phyloP scores from a whole-genome alignment of 441 rosid species.

The Metrosideros polymorpha region DNA sequence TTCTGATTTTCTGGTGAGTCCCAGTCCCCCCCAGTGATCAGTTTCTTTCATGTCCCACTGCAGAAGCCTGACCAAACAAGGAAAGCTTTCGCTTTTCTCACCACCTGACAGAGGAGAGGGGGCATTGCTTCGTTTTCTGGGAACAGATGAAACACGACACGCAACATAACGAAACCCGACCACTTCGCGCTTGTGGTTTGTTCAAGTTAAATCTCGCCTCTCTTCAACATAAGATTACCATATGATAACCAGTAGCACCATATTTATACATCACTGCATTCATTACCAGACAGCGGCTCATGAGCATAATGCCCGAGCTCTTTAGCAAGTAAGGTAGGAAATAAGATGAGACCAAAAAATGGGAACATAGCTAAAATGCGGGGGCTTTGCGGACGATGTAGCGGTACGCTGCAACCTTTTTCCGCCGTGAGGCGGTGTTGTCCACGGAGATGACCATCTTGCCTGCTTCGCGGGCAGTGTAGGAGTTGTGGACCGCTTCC shows the following conservation, averaged over 20 bases:
- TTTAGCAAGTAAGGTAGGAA: not conserved
- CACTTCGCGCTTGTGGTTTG: not conserved
- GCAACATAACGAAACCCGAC: not conserved
- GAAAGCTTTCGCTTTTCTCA: not conserved
- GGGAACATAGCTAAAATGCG: not conserved
- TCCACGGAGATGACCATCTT: slow-evolving; percentile 86
- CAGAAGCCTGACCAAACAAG: not conserved
- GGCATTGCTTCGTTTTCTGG: not conserved
- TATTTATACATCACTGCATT: not conserved
- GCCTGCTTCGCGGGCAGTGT: slow-evolving; percentile 63
- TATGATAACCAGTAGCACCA: not conserved
- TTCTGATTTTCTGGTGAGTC: not conserved
- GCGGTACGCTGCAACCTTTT: slow-evolving; percentile 88
- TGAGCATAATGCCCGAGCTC: not conserved
- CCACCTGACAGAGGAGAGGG: not conserved
- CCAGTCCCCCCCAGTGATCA: too few species aligned
- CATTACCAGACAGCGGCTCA: not conserved
- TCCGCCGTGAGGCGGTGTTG: slow-evolving; percentile 63
- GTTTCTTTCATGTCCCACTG: not conserved
- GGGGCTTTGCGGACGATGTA: slow-evolving; percentile 60
- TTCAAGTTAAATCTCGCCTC: not conserved
- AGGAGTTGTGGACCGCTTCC: slow-evolving; percentile 74
- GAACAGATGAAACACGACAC: not conserved
- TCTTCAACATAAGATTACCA: not conserved
- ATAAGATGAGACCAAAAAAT: not conserved